Base-by-base conservation (phyloP, 2,329 filamentous ascomycete genomes). In the Metarhizium anisopliae region DNA sequence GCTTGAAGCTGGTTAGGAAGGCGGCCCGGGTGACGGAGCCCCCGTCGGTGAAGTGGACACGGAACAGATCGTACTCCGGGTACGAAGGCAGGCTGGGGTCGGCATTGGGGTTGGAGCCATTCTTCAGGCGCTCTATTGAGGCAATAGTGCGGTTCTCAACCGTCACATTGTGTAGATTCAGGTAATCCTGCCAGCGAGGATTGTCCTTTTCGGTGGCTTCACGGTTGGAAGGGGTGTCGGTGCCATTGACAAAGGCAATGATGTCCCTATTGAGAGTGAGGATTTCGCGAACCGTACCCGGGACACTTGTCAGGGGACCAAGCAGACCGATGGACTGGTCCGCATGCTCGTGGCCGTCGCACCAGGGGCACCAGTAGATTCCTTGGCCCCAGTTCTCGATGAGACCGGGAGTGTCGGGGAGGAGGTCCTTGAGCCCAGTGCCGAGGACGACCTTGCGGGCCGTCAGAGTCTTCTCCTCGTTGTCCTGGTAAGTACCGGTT, bases 331-430 rank as follows among this genome's bases (percentile, higher is more conserved):
- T 72, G 0, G 74, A 57, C 58, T 84, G 81, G 62, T 84, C 80
- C 0, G 76, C 77, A 64, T 85, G 81, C 67, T 85, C 82, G 59
- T 78, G 73, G 13, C 82, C 82, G 62, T 85, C 82, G 59, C 82
- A 85, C 82, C 82, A 85, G 0, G 81, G 81, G 55, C 82, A 85
- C 80, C 82, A 85, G 68, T 70, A 85, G 53, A 85, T 77, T 6
- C 82, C 83, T 57, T 78, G 73, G 51, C 80, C 81, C 75, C 79
- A 85, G 61, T 75, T 77, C 55, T 82, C 77, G 7, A 60, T 36
- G 0, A 85, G 54, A 0, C 83, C 82, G 0, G 82, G 81, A 0
- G 80, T 84, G 0, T 56, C 25, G 1, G 83, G 81, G 2, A 85
- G 67, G 29, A 81, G 64, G 61, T 85, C 82, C 6, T 67, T 68